Base-by-base conservation (phyloP, 164 flowering plant species). In the Chloranthus sessilifolius region DNA sequence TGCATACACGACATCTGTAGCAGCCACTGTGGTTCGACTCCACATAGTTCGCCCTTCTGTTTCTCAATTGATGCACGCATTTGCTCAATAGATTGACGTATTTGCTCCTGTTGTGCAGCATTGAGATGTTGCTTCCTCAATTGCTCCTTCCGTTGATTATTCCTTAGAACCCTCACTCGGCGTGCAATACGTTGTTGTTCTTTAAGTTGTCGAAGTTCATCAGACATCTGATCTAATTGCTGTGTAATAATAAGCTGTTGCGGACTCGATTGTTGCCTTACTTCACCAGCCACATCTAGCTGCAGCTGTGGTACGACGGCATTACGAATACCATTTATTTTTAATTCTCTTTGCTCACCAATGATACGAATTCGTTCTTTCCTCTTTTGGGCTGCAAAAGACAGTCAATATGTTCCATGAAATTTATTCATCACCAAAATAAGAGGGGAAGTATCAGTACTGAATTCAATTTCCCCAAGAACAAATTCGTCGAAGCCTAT, bases 301-400 rank as follows among this genome's bases (percentile, higher is more conserved):
- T 34, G 15, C 37, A 11, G 37, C n/a, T 12, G n/a, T 34, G 37
- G 37, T 34, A 15, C 37, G n/a, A 15, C n/a, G n/a, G n/a, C 37
- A 34, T 11, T 11, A 12, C n/a, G 37, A 34, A 11, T 12, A 11
- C 2, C 37, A 34, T 34, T 34, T 34, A n/a, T n/a, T n/a, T 34
- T 12, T 34, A 11, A 15, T 9, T 7, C 37, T 34, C 2, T 34
- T 34, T 34, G 37, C n/a, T 34, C 37, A 34, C 8, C 15, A 12
- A 34, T 34, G 11, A 11, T 34, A 34, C n/a, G 11, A 1, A 34
- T 15, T 5, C n/a, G 37, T 34, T 34, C 37, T 12, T 34, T 15
- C 37, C n/a, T 12, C 37, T 34, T 34, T 21, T 41, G 27, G 29
- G 37, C 56, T 53, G 47, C 37, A 41, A 28, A 0, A 21, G 43